Conservation (phyloP, 2,329 filamentous ascomycete genomes). For the Penicillium nordicum region DNA sequence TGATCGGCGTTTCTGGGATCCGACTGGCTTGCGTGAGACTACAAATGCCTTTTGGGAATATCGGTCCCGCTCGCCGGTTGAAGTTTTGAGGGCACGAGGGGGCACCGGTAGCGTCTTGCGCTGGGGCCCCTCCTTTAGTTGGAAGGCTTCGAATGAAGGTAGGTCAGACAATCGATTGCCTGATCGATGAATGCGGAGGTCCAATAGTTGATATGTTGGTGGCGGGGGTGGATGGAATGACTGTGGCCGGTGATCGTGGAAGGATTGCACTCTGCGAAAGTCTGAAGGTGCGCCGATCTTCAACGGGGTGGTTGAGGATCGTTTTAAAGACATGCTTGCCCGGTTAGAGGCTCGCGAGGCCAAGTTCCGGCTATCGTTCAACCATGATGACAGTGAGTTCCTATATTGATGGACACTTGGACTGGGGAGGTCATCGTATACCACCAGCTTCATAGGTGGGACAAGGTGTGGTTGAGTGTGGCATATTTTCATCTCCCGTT, state of each 20-base stretch:
- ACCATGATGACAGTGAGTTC: slow-evolving; percentile 40
- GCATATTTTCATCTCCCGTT: slow-evolving; percentile 45
- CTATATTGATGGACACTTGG: slow-evolving; percentile 29
- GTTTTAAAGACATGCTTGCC: slow-evolving; percentile 40
- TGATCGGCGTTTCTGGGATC: slow-evolving; percentile 31
- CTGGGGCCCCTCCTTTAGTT: slow-evolving; percentile 29
- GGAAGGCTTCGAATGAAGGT: slow-evolving; percentile 42
- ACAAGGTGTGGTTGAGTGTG: slow-evolving; percentile 47
- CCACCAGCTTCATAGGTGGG: slow-evolving; percentile 45
- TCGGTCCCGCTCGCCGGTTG: slow-evolving; percentile 18
- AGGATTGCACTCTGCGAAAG: slow-evolving; percentile 38
- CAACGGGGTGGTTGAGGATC: slow-evolving; percentile 30
- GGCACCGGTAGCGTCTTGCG: slow-evolving; percentile 29
- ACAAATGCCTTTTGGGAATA: slow-evolving; percentile 26
- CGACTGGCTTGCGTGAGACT: slow-evolving; percentile 38
- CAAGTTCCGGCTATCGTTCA: slow-evolving; percentile 38
- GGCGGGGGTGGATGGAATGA: slow-evolving; percentile 12
- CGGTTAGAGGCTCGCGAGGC: slow-evolving; percentile 40
- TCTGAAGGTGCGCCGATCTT: slow-evolving; percentile 44
- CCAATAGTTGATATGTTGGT: slow-evolving; percentile 40
- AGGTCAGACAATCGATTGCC: slow-evolving; percentile 45
- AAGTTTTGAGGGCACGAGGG: slow-evolving; percentile 30
- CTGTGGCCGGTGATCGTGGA: slow-evolving; percentile 7
- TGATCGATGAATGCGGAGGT: slow-evolving; percentile 47
- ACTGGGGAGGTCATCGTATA: slow-evolving; percentile 42